phyloP scores from a whole-genome alignment of 495 filamentous ascomycete species.

The Neurospora sp. region DNA sequence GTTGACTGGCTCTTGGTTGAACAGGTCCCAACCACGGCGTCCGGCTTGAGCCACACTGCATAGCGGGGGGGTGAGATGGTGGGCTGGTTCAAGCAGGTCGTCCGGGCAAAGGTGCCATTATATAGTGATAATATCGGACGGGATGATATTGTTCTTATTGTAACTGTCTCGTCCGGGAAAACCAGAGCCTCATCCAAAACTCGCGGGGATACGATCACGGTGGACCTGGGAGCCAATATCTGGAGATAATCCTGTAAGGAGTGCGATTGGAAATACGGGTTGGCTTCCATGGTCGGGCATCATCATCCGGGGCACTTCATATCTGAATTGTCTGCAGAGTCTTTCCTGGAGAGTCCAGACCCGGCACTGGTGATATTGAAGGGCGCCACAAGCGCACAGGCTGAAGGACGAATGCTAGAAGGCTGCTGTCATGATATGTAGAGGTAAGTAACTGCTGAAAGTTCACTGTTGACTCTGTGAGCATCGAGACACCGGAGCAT shows the following conservation, averaged over 20 bases:
- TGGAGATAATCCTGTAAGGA: neutral
- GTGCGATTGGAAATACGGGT: neutral
- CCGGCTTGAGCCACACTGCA: constrained; percentile 13
- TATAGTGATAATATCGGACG: neutral
- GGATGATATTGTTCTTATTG: neutral
- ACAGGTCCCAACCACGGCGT: constrained; percentile 4
- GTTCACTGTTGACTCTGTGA: neutral
- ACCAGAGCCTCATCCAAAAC: neutral
- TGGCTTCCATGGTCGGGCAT: neutral
- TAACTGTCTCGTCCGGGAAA: neutral
- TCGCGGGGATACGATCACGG: neutral
- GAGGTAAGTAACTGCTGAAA: neutral
- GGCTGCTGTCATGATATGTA: neutral
- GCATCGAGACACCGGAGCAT: neutral
- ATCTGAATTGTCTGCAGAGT: neutral
- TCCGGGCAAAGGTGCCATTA: neutral
- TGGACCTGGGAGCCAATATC: neutral
- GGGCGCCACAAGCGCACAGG: neutral
- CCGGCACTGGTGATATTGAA: neutral
- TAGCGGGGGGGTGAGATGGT: neutral
- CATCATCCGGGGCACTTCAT: neutral
- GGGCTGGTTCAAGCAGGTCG: constrained; percentile 5
- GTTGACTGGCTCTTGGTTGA: neutral
- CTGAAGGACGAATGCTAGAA: neutral
- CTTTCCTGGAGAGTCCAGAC: neutral